phyloP scores from a whole-genome alignment of 2,329 filamentous ascomycete genomes.

The Stachybotrys chlorohalonatus region DNA sequence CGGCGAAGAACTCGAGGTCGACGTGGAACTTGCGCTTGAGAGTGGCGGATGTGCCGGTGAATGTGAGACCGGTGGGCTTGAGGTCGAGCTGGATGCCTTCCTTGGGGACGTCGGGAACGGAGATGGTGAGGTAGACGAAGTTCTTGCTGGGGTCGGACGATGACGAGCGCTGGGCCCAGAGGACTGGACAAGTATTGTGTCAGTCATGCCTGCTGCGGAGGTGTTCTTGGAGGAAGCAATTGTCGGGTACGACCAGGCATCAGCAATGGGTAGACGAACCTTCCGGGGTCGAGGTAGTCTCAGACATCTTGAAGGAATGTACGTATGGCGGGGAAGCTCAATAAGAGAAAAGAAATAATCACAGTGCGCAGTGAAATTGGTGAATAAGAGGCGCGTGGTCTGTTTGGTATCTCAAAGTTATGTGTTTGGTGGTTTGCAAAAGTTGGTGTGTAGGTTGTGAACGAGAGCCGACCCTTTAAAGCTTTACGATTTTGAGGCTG shows the following conservation, averaged over 20 bases:
- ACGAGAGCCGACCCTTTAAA: not conserved
- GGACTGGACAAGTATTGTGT: slow-evolving; percentile 48
- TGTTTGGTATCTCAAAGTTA: not conserved
- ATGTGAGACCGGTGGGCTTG: slow-evolving; percentile 66
- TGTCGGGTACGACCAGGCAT: not conserved
- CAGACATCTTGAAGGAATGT: not conserved
- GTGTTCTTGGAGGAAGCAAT: not conserved
- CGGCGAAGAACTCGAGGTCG: slow-evolving; percentile 77
- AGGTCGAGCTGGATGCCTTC: slow-evolving; percentile 74
- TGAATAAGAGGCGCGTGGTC: not conserved
- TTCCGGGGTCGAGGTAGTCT: slow-evolving; percentile 23
- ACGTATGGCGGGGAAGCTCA: not conserved
- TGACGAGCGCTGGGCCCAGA: slow-evolving; percentile 96
- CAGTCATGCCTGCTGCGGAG: not conserved
- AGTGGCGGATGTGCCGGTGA: slow-evolving; percentile 72
- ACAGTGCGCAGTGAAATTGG: not conserved
- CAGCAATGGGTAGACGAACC: slow-evolving; percentile 19
- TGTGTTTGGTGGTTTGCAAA: not conserved
- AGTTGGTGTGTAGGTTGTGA: not conserved
- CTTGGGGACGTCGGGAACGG: slow-evolving; percentile 73
- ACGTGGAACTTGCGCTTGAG: slow-evolving; percentile 84
- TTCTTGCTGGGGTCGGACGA: slow-evolving; percentile 74
- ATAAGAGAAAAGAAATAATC: not conserved
- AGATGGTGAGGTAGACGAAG: slow-evolving; percentile 88
- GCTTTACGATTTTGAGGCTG: slow-evolving; percentile 1